These are phyloP conservation scores for Aurantiochytrium sp. DNA, from an alignment of 108 stramenopile species.

Conservation along the genomic window DNA sequence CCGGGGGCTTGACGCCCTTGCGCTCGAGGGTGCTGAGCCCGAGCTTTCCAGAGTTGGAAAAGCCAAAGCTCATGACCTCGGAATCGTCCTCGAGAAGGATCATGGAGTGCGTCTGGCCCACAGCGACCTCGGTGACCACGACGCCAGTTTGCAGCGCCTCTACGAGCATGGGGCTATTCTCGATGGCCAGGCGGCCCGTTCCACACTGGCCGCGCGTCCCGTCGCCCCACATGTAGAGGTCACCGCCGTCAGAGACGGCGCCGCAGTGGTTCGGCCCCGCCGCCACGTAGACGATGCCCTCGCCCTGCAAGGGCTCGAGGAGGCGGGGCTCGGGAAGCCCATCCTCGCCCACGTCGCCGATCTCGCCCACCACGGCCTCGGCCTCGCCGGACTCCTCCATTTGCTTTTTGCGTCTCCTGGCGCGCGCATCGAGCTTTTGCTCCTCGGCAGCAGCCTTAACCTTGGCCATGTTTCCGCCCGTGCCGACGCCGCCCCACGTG, in stretches of 20 bases:
- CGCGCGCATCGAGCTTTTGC: background rate
- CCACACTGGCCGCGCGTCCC: slow-evolving; percentile 60
- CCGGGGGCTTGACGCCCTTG: background rate
- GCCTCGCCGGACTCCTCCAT: background rate
- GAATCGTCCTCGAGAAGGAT: slow-evolving; percentile 34
- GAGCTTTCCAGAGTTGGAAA: slow-evolving; percentile 56
- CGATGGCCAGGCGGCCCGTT: slow-evolving; percentile 42
- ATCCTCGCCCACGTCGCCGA: background rate
- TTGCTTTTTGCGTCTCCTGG: background rate
- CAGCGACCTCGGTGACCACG: slow-evolving; percentile 39
- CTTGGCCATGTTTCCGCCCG: slow-evolving; percentile 35
- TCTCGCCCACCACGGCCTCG: background rate
- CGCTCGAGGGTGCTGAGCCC: slow-evolving; percentile 37
- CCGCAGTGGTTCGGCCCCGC: slow-evolving; percentile 58
- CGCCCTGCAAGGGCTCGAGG: slow-evolving; percentile 57
- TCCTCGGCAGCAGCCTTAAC: background rate
- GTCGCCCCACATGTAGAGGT: slow-evolving; percentile 65
- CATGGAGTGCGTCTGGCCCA: slow-evolving; percentile 58
- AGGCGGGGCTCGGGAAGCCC: slow-evolving; percentile 54
- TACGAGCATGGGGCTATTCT: slow-evolving; percentile 36
- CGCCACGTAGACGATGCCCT: slow-evolving; percentile 57
- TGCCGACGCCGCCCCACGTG: slow-evolving; percentile 66
- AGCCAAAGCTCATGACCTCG: slow-evolving; percentile 57
- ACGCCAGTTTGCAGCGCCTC: slow-evolving; percentile 40
- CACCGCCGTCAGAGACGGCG: slow-evolving; percentile 50